Conservation (phyloP, 108 stramenopile genomes). For the Cyclotella choctawhatcheeana region DNA sequence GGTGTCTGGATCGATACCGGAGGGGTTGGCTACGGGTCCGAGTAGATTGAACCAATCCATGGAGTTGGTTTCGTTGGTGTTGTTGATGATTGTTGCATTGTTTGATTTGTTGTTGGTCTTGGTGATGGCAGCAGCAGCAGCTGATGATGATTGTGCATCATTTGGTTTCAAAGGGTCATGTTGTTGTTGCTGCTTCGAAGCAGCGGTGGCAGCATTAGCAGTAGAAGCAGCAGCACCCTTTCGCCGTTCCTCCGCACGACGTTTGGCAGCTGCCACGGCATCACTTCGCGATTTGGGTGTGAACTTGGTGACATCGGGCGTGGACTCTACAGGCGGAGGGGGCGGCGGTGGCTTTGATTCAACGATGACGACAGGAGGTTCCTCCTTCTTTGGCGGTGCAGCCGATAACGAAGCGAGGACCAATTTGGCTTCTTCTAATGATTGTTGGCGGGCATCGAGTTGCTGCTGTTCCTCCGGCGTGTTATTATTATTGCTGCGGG, state of each 20-base stretch:
- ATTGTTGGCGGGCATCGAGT: conserved; percentile 21
- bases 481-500: background rate
- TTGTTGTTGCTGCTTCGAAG: background rate
- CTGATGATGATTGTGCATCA: no score
- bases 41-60: conserved; percentile 88
- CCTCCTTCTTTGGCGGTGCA: background rate
- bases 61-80: conserved; percentile 41
- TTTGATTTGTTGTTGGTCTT: conserved; percentile 17
- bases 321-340: background rate
- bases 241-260: conserved; percentile 44
- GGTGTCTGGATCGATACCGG: conserved; percentile 8
- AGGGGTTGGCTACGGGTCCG: conserved; percentile 79
- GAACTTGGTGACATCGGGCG: conserved; percentile 11
- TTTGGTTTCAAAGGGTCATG: no score
- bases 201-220: background rate
- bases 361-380: background rate
- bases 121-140: no score
- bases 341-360: background rate
- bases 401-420: conserved; percentile 25
- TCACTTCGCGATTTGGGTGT: conserved; percentile 37
- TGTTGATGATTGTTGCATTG: background rate
- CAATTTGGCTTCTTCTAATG: conserved; percentile 37
- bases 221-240: background rate
- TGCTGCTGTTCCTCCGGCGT: background rate
- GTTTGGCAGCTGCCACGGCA: conserved; percentile 43